phyloP scores from a whole-genome alignment of 495 filamentous ascomycete genomes.

The Penicillium manginii region DNA sequence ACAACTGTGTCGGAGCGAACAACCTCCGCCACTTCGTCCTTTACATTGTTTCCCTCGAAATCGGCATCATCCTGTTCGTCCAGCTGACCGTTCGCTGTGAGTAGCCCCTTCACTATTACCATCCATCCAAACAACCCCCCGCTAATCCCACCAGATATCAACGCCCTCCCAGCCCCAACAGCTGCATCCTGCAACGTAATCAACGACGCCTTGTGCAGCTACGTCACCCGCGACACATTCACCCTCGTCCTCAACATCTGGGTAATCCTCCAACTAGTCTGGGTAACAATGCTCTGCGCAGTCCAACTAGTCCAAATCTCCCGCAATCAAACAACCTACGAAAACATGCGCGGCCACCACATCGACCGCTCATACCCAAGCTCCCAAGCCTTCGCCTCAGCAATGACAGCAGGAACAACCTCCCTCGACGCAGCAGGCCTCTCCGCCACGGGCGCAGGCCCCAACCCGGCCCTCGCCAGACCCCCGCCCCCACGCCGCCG shows the following conservation, averaged over 20 bases:
- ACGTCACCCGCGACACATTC: conserved; percentile 79
- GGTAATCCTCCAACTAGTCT: conserved; percentile 80
- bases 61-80: conserved; percentile 70
- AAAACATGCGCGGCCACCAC: conserved; percentile 80
- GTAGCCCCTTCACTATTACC: conserved; percentile 36
- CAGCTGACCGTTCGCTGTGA: conserved; percentile 57
- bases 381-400: conserved; percentile 71
- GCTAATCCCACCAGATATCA: conserved; percentile 50
- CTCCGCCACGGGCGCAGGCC: conserved; percentile 54
- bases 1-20: conserved; percentile 93
- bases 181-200: conserved; percentile 74
- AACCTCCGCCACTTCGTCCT: conserved; percentile 95
- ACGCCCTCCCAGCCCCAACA: conserved; percentile 50
- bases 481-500: conserved; percentile 50
- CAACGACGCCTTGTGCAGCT: conserved; percentile 68
- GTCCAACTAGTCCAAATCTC: conserved; percentile 92
- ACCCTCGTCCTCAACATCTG: conserved; percentile 78
- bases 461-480: conserved; percentile 45
- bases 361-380: conserved; percentile 57
- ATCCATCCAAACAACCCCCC: background rate
- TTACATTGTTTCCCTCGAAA: conserved; percentile 76
- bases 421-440: conserved; percentile 72
- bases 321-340: conserved; percentile 90
- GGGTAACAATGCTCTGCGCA: conserved; percentile 93
- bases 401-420: conserved; percentile 73